A percentile compares a stretch with the other conserved stretches of the same genome.
These are phyloP conservation scores for Colletotrichum australisinense DNA, from an alignment of 2,329 filamentous ascomycete species.

Conservation along the genomic window DNA sequence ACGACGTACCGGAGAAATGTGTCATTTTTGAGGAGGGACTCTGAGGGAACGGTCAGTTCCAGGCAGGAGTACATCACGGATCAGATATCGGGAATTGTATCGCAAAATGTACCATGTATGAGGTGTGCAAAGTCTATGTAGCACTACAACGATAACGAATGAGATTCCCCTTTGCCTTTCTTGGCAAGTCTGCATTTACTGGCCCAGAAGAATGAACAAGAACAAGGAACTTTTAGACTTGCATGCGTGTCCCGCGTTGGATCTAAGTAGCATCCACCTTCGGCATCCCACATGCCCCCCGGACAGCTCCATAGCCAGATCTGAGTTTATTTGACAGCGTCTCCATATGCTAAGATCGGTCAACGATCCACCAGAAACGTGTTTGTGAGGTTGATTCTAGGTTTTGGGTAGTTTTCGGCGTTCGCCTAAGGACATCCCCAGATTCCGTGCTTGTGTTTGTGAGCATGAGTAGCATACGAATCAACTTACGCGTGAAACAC, in stretches of 20 bases:
- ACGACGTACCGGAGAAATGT: slow-evolving; percentile 20
- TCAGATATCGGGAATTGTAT: background rate
- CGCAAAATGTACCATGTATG: slow-evolving; percentile 12
- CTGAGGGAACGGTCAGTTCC: background rate
- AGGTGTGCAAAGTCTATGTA: slow-evolving; percentile 18
- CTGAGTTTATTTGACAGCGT: background rate
- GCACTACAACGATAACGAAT: background rate
- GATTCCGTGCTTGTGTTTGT: background rate
- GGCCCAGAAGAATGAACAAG: background rate
- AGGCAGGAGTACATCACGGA: slow-evolving; percentile 25
- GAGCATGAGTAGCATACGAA: background rate
- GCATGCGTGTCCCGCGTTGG: background rate
- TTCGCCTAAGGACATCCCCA: background rate
- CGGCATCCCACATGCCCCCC: background rate
- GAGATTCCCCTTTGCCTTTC: background rate
- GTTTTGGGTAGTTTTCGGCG: background rate
- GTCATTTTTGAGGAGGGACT: background rate
- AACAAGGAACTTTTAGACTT: background rate
- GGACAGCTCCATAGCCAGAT: background rate
- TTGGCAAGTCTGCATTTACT: background rate
- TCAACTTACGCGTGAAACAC: background rate
- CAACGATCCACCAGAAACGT: background rate
- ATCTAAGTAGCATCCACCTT: background rate
- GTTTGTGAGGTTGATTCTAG: background rate
- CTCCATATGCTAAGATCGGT: background rate